Conservation (phyloP, 495 filamentous ascomycete genomes). For the Pseudoneurospora amorphoporcata region DNA sequence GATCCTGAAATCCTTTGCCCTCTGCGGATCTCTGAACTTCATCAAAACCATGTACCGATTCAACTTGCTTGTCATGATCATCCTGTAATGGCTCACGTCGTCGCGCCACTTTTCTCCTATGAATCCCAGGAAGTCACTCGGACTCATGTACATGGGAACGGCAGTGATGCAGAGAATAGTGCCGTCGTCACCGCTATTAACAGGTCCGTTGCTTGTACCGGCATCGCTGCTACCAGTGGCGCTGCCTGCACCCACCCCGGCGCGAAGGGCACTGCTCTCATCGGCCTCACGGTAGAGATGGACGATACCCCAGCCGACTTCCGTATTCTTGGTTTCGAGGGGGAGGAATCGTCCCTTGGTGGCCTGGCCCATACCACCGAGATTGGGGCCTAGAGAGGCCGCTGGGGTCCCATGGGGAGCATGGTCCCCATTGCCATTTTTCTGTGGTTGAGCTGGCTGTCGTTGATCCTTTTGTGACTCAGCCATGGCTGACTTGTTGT, state of each 20-base stretch:
- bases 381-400: conserved; percentile 32
- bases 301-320: conserved; percentile 86
- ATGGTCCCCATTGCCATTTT: not conserved
- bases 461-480: conserved; percentile 1
- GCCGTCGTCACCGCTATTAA: conserved; percentile 19
- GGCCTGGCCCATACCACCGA: conserved; percentile 30
- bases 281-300: conserved; percentile 84
- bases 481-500: conserved; percentile 9
- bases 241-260: not conserved
- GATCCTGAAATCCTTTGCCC: conserved; percentile 68
- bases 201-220: conserved; percentile 11
- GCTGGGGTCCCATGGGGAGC: conserved; percentile 22
- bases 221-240: not conserved
- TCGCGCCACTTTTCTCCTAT: conserved; percentile 83
- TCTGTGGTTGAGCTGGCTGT: not conserved
- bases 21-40: conserved; percentile 73
- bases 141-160: conserved; percentile 86
- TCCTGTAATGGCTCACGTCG: conserved; percentile 85
- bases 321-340: conserved; percentile 62
- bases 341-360: conserved; percentile 73
- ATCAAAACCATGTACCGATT: conserved; percentile 96
- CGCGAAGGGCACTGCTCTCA: conserved; percentile 38
- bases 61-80: conserved; percentile 79
- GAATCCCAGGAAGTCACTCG: conserved; percentile 85
- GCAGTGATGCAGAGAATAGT: conserved; percentile 92